Conservation (phyloP, 257 asterid species). For the Capsicum chinense region DNA sequence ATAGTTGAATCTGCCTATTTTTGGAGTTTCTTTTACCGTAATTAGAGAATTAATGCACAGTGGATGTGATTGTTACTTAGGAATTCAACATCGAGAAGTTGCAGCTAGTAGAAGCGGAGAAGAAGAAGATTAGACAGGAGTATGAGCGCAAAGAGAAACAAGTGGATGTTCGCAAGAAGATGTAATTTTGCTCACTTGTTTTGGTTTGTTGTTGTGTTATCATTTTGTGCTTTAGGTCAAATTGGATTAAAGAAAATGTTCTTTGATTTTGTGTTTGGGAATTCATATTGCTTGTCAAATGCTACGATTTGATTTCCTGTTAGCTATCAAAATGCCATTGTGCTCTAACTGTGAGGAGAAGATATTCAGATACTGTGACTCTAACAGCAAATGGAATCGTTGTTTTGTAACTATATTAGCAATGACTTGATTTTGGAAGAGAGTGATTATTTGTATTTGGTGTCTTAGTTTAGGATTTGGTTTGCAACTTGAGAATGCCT, state of each 20-base stretch:
- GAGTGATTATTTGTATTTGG: background rate
- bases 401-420: background rate
- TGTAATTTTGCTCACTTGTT: slow-evolving; percentile 48
- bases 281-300: background rate
- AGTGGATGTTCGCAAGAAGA: slow-evolving; percentile 84
- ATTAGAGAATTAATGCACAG: background rate
- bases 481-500: background rate
- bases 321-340: background rate
- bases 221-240: background rate
- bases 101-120: slow-evolving; percentile 97
- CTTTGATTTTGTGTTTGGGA: background rate
- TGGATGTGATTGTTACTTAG: slow-evolving; percentile 42
- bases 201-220: background rate
- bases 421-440: slow-evolving; percentile 3
- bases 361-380: background rate
- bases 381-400: background rate
- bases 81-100: slow-evolving; percentile 98
- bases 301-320: background rate
- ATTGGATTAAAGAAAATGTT: background rate
- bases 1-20: background rate
- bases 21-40: background rate
- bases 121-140: slow-evolving; percentile 96
- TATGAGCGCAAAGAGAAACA: slow-evolving; percentile 94
- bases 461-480: background rate
- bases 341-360: background rate